Percentiles rank a stretch among this genome's conserved stretches.
These are phyloP conservation scores for Blastobotrys attinorum DNA, from an alignment of 805 yeast species.

Conservation along the genomic window DNA sequence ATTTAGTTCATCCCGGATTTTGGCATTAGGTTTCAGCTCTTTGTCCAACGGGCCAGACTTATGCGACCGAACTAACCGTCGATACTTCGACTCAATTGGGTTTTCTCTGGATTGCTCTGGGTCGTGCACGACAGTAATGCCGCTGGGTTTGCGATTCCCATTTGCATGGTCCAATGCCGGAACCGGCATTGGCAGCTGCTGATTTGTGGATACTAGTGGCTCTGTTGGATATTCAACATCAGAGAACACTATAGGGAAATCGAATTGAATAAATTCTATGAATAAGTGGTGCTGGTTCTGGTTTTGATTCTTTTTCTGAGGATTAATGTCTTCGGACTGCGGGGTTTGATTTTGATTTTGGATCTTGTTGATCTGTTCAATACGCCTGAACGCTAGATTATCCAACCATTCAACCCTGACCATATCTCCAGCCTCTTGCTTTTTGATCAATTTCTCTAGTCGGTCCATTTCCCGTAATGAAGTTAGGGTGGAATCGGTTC, in stretches of 20 bases:
- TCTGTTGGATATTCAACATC: conserved; percentile 39
- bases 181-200: conserved; percentile 21
- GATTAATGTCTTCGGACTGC: neutral
- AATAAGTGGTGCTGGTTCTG: conserved; percentile 32
- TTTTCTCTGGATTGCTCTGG: conserved; percentile 64
- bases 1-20: conserved; percentile 63
- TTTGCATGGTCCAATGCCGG: conserved; percentile 15
- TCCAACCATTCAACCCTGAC: conserved; percentile 67
- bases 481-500: conserved; percentile 22
- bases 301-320: too few species aligned
- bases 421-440: conserved; percentile 62
- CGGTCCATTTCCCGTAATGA: conserved; percentile 34
- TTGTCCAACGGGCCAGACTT: conserved; percentile 69
- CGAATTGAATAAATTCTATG: conserved; percentile 58
- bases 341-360: conserved; percentile 7
- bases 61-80: conserved; percentile 76
- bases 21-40: conserved; percentile 84
- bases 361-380: conserved; percentile 34
- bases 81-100: conserved; percentile 82
- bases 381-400: conserved; percentile 47
- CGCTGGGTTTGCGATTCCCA: conserved; percentile 8
- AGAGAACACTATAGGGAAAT: conserved; percentile 62
- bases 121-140: conserved; percentile 42
- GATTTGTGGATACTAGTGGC: conserved; percentile 18
- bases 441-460: conserved; percentile 47